Evolutionary conservation across 192 early-diverging fungal genomes (phyloP).

Genomic region (Lunasporangiospora selenospora): DNA sequence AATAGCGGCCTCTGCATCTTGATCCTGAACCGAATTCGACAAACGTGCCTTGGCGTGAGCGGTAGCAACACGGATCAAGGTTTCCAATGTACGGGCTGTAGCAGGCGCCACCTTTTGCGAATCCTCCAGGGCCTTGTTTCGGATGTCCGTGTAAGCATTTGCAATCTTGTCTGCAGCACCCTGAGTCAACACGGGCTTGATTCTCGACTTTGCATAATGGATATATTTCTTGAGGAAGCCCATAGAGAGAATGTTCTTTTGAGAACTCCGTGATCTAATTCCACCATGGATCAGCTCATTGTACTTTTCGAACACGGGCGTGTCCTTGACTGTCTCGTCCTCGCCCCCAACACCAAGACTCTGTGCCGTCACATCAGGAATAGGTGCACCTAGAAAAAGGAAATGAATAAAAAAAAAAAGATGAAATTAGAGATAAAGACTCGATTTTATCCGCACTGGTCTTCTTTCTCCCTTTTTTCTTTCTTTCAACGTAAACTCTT

Average conservation of each 20-base stretch:
- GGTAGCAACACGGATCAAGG: conserved; percentile 94
- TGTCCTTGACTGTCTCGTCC: conserved; percentile 58
- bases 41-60: conserved; percentile 96
- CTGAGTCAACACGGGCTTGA: conserved; percentile 82
- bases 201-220: conserved; percentile 89
- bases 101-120: conserved; percentile 86
- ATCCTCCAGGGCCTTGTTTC: conserved; percentile 76
- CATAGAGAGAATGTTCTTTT: conserved; percentile 70
- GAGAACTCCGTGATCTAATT: conserved; percentile 47
- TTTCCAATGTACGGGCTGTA: conserved; percentile 98
- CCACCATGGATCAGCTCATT: conserved; percentile 85
- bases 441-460: too few relatives aligned
- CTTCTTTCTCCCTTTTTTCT: too few relatives aligned
- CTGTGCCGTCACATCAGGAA: conserved; percentile 51
- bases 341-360: conserved; percentile 55
- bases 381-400: conserved; percentile 50
- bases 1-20: conserved; percentile 86
- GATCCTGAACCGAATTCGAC: conserved; percentile 77
- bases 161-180: conserved; percentile 88
- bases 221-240: conserved; percentile 95
- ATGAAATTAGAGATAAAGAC: too few relatives aligned
- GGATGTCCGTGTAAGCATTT: conserved; percentile 81
- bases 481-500: too few relatives aligned
- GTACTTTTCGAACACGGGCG: conserved; percentile 87
- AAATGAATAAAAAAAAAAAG: neutral